A percentile compares a stretch with the other conserved stretches of the same genome.
Evolutionary conservation across 106 monocot genomes (phyloP).

Genomic region (Narthecium ossifragum): DNA sequence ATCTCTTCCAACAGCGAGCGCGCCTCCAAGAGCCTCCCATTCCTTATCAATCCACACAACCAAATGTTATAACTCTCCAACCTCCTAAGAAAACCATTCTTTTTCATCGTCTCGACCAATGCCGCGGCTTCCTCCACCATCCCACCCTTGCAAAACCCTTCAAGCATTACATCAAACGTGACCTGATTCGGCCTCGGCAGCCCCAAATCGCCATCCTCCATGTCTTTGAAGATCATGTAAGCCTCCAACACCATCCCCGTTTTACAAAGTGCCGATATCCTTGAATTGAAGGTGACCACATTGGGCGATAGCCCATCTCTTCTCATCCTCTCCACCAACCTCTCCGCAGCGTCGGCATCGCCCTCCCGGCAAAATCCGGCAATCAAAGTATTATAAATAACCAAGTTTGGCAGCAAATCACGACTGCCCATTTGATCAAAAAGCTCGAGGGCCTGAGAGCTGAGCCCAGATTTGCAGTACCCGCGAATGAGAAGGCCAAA

Average conservation of each 20-base stretch:
- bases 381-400: slow-evolving; percentile 73
- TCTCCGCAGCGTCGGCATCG: slow-evolving; percentile 55
- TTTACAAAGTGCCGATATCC: slow-evolving; percentile 86
- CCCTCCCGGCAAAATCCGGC: slow-evolving; percentile 72
- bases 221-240: slow-evolving; percentile 65
- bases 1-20: slow-evolving; percentile 57
- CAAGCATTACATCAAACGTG: slow-evolving; percentile 64
- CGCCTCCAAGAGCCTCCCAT: slow-evolving; percentile 53
- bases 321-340: slow-evolving; percentile 67
- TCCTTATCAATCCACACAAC: slow-evolving; percentile 67
- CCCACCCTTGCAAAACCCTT: slow-evolving; percentile 59
- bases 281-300: slow-evolving; percentile 86
- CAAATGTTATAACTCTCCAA: slow-evolving; percentile 77
- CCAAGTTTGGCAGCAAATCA: slow-evolving; percentile 42
- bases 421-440: slow-evolving; percentile 44
- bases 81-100: slow-evolving; percentile 36
- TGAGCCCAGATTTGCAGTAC: slow-evolving; percentile 48
- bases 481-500: slow-evolving; percentile 75
- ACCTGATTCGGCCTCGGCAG: slow-evolving; percentile 62
- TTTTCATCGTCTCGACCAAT: slow-evolving; percentile 60
- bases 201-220: slow-evolving; percentile 47
- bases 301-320: slow-evolving; percentile 47
- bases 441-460: slow-evolving; percentile 37
- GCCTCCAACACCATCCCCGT: slow-evolving; percentile 56
- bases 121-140: slow-evolving; percentile 58